A percentile compares a stretch with the other conserved stretches of the same genome.
Conservation (phyloP, 495 filamentous ascomycete genomes). For the Cladorrhinum samala region DNA sequence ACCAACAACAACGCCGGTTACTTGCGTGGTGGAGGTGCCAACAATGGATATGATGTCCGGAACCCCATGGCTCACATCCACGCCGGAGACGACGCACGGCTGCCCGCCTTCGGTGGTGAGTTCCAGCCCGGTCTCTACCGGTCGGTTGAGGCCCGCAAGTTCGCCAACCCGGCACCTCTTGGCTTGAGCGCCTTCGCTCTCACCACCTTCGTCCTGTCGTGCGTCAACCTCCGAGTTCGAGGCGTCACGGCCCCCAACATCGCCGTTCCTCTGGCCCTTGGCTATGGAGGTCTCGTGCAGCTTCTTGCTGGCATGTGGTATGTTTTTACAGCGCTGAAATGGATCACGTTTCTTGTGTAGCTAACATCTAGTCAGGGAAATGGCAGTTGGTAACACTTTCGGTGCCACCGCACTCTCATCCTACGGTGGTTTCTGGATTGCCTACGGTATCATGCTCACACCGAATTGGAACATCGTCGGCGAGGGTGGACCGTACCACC, state of each 20-base stretch:
- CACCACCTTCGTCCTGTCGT: slow-evolving; percentile 88
- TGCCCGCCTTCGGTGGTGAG: slow-evolving; percentile 86
- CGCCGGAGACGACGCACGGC: slow-evolving; percentile 52
- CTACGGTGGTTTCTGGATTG: slow-evolving; percentile 96
- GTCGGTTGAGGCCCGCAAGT: slow-evolving; percentile 67
- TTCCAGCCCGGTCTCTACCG: slow-evolving; percentile 93
- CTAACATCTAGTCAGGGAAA: slow-evolving; percentile 62
- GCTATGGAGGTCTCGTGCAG: slow-evolving; percentile 86
- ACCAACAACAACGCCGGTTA: slow-evolving; percentile 19
- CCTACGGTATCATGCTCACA: slow-evolving; percentile 83
- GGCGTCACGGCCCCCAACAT: slow-evolving; percentile 57
- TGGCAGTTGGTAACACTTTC: slow-evolving; percentile 96
- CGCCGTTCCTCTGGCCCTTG: slow-evolving; percentile 64
- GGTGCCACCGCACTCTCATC: slow-evolving; percentile 95
- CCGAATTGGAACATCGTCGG: slow-evolving; percentile 54
- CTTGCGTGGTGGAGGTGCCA: slow-evolving; percentile 13
- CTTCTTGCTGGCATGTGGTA: slow-evolving; percentile 96
- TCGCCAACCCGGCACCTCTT: slow-evolving; percentile 83
- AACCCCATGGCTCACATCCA: slow-evolving; percentile 70
- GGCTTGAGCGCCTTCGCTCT: slow-evolving; percentile 87
- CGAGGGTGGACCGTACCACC: slow-evolving; percentile 47
- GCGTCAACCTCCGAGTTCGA: slow-evolving; percentile 70
- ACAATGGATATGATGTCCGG: slow-evolving; percentile 45
- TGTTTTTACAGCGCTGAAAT: slow-evolving; percentile 32
- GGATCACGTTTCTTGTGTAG: neutral